Conservation (phyloP, 2,329 filamentous ascomycete genomes). For the Pseudogymnoascus sp. region DNA sequence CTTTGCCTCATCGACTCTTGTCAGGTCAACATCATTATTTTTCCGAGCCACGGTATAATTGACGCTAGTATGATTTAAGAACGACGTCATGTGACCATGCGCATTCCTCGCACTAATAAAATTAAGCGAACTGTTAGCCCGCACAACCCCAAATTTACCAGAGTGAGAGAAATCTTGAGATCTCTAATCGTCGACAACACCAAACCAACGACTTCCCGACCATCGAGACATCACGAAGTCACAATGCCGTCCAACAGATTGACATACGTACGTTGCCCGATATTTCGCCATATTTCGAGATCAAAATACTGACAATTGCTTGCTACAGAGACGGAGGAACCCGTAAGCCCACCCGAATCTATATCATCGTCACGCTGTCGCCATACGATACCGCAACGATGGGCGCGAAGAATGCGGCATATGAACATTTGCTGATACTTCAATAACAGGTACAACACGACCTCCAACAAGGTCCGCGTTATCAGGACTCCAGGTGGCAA, state of each 20-base stretch:
- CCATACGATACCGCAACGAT: not conserved
- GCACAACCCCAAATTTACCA: slow-evolving; percentile 34
- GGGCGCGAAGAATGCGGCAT: slow-evolving; percentile 1
- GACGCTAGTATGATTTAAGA: slow-evolving; percentile 1
- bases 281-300: not conserved
- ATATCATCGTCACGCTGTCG: not conserved
- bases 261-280: slow-evolving; percentile 23
- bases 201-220: slow-evolving; percentile 32
- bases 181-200: slow-evolving; percentile 27
- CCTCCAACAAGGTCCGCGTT: slow-evolving; percentile 92
- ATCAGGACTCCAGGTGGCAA: slow-evolving; percentile 95
- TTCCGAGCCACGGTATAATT: slow-evolving; percentile 6
- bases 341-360: slow-evolving; percentile 51
- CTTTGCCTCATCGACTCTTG: slow-evolving; percentile 5
- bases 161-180: slow-evolving; percentile 10
- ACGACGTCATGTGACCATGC: not conserved
- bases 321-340: slow-evolving; percentile 58
- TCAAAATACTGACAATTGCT: slow-evolving; percentile 9
- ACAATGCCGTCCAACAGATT: slow-evolving; percentile 48
- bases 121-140: slow-evolving; percentile 22
- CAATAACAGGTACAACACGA: slow-evolving; percentile 81
- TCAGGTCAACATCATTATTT: slow-evolving; percentile 10
- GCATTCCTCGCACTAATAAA: slow-evolving; percentile 3
- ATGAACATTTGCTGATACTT: slow-evolving; percentile 7
- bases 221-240: slow-evolving; percentile 31